Evolutionary conservation across 345 rosid genomes (phyloP), one percentile per base, ranked within the genome.

Genomic region (Acer yangbiense): DNA sequence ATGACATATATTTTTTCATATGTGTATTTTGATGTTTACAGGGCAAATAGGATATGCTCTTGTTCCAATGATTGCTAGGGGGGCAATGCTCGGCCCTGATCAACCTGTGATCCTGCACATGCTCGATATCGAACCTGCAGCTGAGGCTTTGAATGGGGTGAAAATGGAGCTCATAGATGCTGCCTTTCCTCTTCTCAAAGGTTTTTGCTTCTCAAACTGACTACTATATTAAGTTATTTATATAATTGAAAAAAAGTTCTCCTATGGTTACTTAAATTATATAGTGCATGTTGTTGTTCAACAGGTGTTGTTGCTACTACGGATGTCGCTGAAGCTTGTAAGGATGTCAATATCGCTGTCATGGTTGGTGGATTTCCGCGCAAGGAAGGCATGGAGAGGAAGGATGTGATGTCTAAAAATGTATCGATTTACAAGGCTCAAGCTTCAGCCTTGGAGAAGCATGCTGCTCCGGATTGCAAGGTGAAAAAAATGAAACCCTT

Each of bases 1-100:
- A 13, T 48, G 1, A 48, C 17, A 48, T 12, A 48, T 12, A 4
- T 10, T 48, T 48, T 48, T 12, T 3, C 17, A 10, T 12, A 10
- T 12, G 14, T 41, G 23, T 46, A 4, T 69, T 0, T 12, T 50
- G 27, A 72, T 77, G 32, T 48, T 76, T 55, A 65, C 88, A 94
- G 98, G 97, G 41, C 92, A 91, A 90, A 91, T 91, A 55, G 97
- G 98, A 6, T 93, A 94, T 83, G 93, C 97, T 55, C 85, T 94
- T 25, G 85, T 86, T 43, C 98, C 97, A 8, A 91, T 93, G 96
- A 87, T 92, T 76, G 98, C 98, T 1, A 86, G 89, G 77, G 98
- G 98, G 41, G 54, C 68, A 4, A 88, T 93, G 98, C 80, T 94
- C 35, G 98, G 98, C 44, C 87, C 88, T n/a, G 88, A 90, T 65